Evolutionary conservation across 352 stramenopile genomes (phyloP), one percentile per base, ranked within the genome.

Genomic region (Hyaloperonospora brassicae): DNA sequence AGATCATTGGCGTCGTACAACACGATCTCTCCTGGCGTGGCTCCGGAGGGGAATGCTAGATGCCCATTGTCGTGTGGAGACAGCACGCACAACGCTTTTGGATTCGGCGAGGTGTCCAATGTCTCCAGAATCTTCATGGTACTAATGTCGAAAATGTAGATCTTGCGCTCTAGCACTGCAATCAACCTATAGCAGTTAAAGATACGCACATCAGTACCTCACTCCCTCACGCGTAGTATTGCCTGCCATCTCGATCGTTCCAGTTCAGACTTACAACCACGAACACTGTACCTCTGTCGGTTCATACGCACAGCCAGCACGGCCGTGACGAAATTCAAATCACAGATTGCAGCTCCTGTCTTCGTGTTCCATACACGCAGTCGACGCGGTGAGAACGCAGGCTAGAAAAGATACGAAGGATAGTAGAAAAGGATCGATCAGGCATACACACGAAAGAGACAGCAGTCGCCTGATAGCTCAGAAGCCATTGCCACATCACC

Each of bases 61-160:
- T 93, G 80, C 2, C 81, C 83, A 53, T 93, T 91, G 44, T 92
- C 82, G 36, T 89, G 72, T n/a, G 85, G 82, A 24, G 85, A 95
- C 13, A 95, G 64, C 35, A 85, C 81, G 50, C 86, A 93, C 14
- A 95, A 52, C 9, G 84, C 83, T 47, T 84, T 86, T 17, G 82
- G 83, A 55, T 96, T 96, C 1, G 83, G 81, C 40, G 84, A 89
- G 50, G 88, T 96, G 50, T 96, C 86, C 30, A 97, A 70, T 38
- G 87, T 96, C 61, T 95, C 84, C 42, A 97, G 70, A 39, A 95
- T 89, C 63, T 96, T 93, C 87, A 97, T 96, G 35, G 87, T 88
- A 61, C 92, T 93, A 54, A 97, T 94, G 70, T 97, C 89, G 44
- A 97, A 96, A 64, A 97, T 95, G 65, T 97, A 94, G 52, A 96